Percentiles rank a stretch among this genome's conserved stretches.
These are phyloP conservation scores for Collybia nuda DNA, from an alignment of 768 basidiomycete species.

Conservation along the genomic window DNA sequence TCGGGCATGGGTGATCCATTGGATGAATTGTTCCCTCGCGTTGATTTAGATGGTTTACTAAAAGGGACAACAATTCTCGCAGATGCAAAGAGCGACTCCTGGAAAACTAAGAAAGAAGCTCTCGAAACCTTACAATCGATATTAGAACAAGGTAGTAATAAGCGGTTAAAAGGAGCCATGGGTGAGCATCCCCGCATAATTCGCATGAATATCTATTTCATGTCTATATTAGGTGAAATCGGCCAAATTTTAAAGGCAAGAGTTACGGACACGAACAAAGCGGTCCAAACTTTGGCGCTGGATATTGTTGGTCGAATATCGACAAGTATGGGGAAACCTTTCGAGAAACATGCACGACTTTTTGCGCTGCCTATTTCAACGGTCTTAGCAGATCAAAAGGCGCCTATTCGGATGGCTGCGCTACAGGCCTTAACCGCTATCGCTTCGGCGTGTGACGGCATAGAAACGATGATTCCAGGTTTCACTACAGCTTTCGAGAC, in stretches of 20 bases:
- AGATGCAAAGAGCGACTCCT: slow-evolving; percentile 89
- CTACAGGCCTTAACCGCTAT: slow-evolving; percentile 80
- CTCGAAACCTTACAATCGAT: slow-evolving; percentile 81
- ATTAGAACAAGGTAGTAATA: slow-evolving; percentile 89
- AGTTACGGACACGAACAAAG: slow-evolving; percentile 90
- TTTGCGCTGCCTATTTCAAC: slow-evolving; percentile 77
- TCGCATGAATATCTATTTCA: slow-evolving; percentile 5
- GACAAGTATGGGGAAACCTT: slow-evolving; percentile 91
- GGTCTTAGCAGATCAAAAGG: slow-evolving; percentile 92
- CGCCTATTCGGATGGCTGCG: slow-evolving; percentile 77
- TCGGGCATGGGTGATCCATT: slow-evolving; percentile 61
- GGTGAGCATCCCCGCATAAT: slow-evolving; percentile 45
- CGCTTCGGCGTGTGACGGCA: slow-evolving; percentile 76
- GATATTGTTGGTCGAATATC: slow-evolving; percentile 91
- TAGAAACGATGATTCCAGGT: slow-evolving; percentile 81
- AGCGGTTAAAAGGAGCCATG: slow-evolving; percentile 88
- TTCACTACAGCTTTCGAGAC: slow-evolving; percentile 82
- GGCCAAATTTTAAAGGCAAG: slow-evolving; percentile 85
- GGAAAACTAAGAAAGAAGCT: slow-evolving; percentile 97
- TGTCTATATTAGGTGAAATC: slow-evolving; percentile 72
- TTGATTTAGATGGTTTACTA: slow-evolving; percentile 86
- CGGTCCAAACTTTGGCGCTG: slow-evolving; percentile 86
- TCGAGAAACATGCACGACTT: slow-evolving; percentile 84
- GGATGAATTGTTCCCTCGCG: slow-evolving; percentile 93
- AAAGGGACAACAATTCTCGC: slow-evolving; percentile 80